These are phyloP conservation scores for Cytospora piceicola DNA, from an alignment of 2,329 filamentous ascomycete genomes.

Conservation along the genomic window DNA sequence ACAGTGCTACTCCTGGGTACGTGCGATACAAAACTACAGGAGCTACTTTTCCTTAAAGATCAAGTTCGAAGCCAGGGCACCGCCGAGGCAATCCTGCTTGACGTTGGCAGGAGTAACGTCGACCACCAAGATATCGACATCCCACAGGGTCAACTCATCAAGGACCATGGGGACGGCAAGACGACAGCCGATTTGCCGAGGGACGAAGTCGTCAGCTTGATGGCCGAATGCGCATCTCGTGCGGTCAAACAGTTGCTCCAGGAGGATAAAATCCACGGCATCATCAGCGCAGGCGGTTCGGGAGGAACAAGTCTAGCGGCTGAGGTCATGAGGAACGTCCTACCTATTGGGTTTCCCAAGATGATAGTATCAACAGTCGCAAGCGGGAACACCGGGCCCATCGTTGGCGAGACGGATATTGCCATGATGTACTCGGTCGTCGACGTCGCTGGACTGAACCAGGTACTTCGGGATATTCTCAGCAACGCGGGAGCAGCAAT, in stretches of 20 bases:
- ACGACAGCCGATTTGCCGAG: constrained; percentile 49
- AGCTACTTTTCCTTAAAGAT: constrained; percentile 58
- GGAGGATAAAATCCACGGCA: constrained; percentile 52
- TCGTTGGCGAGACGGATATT: constrained; percentile 71
- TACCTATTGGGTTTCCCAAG: constrained; percentile 71
- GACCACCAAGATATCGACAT: constrained; percentile 52
- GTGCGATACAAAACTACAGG: constrained; percentile 66
- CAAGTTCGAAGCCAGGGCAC: constrained; percentile 43
- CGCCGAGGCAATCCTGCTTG: constrained; percentile 37
- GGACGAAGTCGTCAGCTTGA: constrained; percentile 59
- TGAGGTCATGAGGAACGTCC: constrained; percentile 60
- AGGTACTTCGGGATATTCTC: constrained; percentile 60
- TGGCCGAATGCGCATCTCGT: constrained; percentile 52
- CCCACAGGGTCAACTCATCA: constrained; percentile 47
- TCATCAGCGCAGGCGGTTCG: constrained; percentile 65
- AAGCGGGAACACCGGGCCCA: constrained; percentile 65
- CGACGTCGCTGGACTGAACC: constrained; percentile 69
- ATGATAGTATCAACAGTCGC: constrained; percentile 72
- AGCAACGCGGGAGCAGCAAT: constrained; percentile 67
- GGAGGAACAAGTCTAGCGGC: constrained; percentile 39
- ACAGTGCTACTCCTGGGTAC: constrained; percentile 63
- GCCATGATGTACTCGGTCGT: constrained; percentile 73
- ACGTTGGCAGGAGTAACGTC: constrained; percentile 53
- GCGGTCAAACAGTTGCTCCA: constrained; percentile 47
- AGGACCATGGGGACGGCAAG: constrained; percentile 37